Base-by-base conservation (phyloP, 2,329 filamentous ascomycete genomes). In the Lasiodiplodia hormozganensis region DNA sequence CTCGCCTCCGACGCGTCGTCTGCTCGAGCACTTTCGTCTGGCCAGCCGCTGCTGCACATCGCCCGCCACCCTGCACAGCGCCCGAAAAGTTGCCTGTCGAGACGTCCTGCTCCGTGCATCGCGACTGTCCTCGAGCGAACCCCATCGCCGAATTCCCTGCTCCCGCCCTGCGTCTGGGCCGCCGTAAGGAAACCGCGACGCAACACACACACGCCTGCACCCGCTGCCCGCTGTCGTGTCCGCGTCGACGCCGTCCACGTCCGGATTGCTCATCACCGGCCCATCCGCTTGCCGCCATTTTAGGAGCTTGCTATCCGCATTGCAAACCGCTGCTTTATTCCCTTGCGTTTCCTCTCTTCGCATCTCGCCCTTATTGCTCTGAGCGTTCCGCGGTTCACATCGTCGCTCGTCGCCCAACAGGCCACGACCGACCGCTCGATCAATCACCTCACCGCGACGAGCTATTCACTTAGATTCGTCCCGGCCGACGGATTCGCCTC, bases 391-490 rank as follows among this genome's bases (percentile, higher is more conserved):
- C 40, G 57, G 57, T 62, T 34, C 57, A 23, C 40, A 49, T 47
- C 57, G 57, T 62, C 57, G 36, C n/a, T 60, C 56, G 56, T 60
- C 21, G 56, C 56, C 40, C 57, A 31, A 4, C 57, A 62, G 23
- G 38, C 57, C 40, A 34, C 57, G 57, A 47, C 57, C 40, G 34
- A 64, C 47, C 60, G 60, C 60, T 36, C 47, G 43, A 43, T 52
- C 51, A 54, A 34, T 52, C 43, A 62, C 34, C 56, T 34, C 18
- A 34, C 67, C 67, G 43, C 68, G 62, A 67, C 68, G 68, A 69
- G 40, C 68, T 69, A 69, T 69, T 69, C 43, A 67, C 62, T 69
- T 69, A 69, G 68, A 69, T 58, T 69, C 68, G 68, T 69, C 67
- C 58, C 57, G 67, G 60, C 51, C 40, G 36, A 68, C 57, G 49